Evolutionary conservation across 495 filamentous ascomycete genomes (phyloP), one percentile per base, ranked within the genome.

Genomic region (Staphylotrichum longicolle): DNA sequence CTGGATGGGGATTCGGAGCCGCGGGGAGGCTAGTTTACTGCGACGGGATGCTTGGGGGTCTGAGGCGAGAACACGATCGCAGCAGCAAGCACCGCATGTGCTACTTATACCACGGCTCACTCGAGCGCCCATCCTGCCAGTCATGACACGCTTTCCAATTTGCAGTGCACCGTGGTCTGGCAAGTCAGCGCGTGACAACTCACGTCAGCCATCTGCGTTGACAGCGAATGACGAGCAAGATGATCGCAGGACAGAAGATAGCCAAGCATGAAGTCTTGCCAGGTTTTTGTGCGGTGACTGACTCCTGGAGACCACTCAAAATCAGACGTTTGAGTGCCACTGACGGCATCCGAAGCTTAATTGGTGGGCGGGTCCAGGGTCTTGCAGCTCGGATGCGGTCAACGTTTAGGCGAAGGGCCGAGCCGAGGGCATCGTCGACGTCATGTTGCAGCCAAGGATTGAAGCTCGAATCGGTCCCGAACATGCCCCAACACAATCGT

Each of bases 141-240:
- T 11, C n/a, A 4, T 51, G 48, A 5, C 48, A 14, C 10, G 1
- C 5, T 51, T 12, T 14, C 48, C 14, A 14, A 34, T 52, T 39
- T 52, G 4, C 15, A 3, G 5, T 15, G 10, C 50, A n/a, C 32
- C 48, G 15, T 10, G 6, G 33, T n/a, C 11, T 20, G 5, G 34
- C 50, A 35, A 20, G 14, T 52, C 33, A 15, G 11, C 33, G 15
- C 44, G 39, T 57, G 42, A 40, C 55, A 44, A 34, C 42, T 11
- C 55, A 30, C 42, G 44, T 57, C 55, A 48, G n/a, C 9, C 34
- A 37, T 47, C 32, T 46, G 33, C 55, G 0, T 7, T 7, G 10
- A 10, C 5, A 33, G n/a, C 34, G 33, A 37, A 57, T 57, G 45
- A 57, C 55, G n/a, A 40, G 6, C 44, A 48, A 34, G 46, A 51